These are phyloP conservation scores for Bipolaris victoriae DNA, from an alignment of 2,329 filamentous ascomycete genomes.

Conservation along the genomic window DNA sequence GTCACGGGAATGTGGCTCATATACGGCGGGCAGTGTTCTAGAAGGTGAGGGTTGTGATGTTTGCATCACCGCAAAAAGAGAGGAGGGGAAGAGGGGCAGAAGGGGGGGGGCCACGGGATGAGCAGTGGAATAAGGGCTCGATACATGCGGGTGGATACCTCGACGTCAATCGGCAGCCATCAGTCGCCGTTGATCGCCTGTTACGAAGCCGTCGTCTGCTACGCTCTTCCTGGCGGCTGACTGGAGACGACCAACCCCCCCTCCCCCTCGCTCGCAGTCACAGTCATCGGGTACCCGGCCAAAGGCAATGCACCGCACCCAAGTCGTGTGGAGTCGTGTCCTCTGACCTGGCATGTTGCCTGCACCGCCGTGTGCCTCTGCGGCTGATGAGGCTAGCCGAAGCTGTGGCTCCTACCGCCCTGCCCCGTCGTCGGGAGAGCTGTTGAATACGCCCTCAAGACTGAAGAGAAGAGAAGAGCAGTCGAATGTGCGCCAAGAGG, in stretches of 20 bases:
- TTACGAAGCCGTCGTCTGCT: conserved; percentile 13
- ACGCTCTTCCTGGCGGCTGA: conserved; percentile 20
- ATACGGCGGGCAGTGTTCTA: conserved; percentile 25
- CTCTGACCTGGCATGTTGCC: conserved; percentile 22
- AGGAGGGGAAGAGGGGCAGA: conserved; percentile 3
- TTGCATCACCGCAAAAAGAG: conserved; percentile 29
- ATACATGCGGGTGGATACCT: conserved; percentile 33
- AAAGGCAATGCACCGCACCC: conserved; percentile 22
- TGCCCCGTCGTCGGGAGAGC: conserved; percentile 25
- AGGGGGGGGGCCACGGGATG: conserved; percentile 12
- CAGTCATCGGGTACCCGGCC: conserved; percentile 11
- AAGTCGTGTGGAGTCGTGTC: conserved; percentile 21
- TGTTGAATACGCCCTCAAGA: conserved; percentile 11
- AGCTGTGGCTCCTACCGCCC: conserved; percentile 21
- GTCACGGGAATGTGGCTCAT: conserved; percentile 38
- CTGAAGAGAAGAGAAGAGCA: conserved; percentile 18
- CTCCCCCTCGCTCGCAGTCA: conserved; percentile 10
- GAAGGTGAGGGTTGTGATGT: conserved; percentile 17
- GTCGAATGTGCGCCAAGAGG: conserved; percentile 35
- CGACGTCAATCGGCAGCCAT: conserved; percentile 41
- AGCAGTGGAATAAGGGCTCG: conserved; percentile 24
- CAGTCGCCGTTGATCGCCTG: conserved; percentile 29
- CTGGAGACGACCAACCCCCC: conserved; percentile 7
- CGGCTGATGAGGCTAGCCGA: conserved; percentile 29
- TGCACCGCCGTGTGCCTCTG: conserved; percentile 23